phyloP scores from a whole-genome alignment of 2,329 filamentous ascomycete species.

The Trichophyton mentagrophytes region DNA sequence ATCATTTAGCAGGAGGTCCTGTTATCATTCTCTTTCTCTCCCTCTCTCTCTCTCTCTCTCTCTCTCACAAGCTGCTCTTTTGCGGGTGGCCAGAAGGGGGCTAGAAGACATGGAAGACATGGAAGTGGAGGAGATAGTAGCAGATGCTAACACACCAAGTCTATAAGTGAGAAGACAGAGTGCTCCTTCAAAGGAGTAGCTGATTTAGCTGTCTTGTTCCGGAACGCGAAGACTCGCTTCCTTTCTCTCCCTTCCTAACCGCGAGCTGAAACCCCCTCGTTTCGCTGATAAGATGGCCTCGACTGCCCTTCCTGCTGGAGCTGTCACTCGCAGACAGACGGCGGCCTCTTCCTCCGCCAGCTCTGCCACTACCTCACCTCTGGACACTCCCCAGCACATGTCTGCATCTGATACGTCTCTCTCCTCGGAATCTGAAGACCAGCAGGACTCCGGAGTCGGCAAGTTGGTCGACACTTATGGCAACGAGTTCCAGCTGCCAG shows the following conservation, averaged over 20 bases:
- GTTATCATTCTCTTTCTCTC: neutral
- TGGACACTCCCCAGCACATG: slow-evolving; percentile 43
- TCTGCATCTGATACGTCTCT: slow-evolving; percentile 79
- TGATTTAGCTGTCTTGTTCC: neutral
- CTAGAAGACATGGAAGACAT: neutral
- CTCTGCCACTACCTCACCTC: slow-evolving; percentile 43
- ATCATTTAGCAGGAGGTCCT: neutral
- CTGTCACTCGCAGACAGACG: slow-evolving; percentile 40
- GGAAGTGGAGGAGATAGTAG: neutral
- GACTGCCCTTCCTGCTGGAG: slow-evolving; percentile 35
- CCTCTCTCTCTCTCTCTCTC: no score
- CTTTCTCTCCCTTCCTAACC: neutral
- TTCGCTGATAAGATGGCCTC: slow-evolving; percentile 34
- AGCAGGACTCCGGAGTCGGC: slow-evolving; percentile 34
- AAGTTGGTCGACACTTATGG: slow-evolving; percentile 83
- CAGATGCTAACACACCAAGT: neutral
- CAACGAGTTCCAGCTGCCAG: slow-evolving; percentile 83
- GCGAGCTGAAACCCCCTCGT: neutral
- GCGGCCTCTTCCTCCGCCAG: slow-evolving; percentile 42
- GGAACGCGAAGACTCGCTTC: neutral
- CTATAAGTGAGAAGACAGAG: neutral
- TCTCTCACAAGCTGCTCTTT: neutral
- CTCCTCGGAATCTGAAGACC: slow-evolving; percentile 68
- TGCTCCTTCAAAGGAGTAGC: neutral
- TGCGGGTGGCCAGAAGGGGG: neutral